phyloP scores from a whole-genome alignment of 495 filamentous ascomycete species.

The Penicillium alfredii region DNA sequence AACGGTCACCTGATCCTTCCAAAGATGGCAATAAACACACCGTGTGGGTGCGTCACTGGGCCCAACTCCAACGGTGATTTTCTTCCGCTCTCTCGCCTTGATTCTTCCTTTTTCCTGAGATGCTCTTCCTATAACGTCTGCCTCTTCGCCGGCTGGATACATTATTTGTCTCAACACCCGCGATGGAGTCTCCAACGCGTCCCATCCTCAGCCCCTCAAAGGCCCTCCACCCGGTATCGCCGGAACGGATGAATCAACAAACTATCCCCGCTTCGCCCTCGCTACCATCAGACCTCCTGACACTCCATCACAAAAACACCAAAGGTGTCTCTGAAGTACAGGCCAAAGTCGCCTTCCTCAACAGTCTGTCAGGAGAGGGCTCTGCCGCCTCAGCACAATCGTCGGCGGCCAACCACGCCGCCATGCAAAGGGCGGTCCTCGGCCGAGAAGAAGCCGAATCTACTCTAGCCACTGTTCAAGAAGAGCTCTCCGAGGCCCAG shows the following conservation, averaged over 20 bases:
- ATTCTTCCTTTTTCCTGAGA: slow-evolving; percentile 13
- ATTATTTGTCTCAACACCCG: slow-evolving; percentile 14
- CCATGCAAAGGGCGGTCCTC: slow-evolving; percentile 71
- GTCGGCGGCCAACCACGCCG: slow-evolving; percentile 52
- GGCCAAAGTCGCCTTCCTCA: slow-evolving; percentile 79
- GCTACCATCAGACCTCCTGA: slow-evolving; percentile 40
- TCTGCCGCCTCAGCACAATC: slow-evolving; percentile 44
- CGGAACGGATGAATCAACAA: slow-evolving; percentile 76
- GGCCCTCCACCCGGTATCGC: slow-evolving; percentile 65
- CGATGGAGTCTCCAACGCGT: slow-evolving; percentile 41
- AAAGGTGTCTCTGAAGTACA: slow-evolving; percentile 66
- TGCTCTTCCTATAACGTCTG: no score
- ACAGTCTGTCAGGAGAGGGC: slow-evolving; percentile 60
- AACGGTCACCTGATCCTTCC: slow-evolving; percentile 33
- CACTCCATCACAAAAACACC: slow-evolving; percentile 34
- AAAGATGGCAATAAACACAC: slow-evolving; percentile 31
- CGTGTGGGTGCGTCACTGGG: slow-evolving; percentile 32
- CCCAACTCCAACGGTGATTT: slow-evolving; percentile 21
- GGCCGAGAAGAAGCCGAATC: slow-evolving; percentile 76
- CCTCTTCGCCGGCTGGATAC: slow-evolving; percentile 3
- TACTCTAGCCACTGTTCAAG: slow-evolving; percentile 50
- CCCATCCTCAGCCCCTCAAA: slow-evolving; percentile 48
- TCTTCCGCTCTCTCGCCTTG: slow-evolving; percentile 11
- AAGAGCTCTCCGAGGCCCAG: slow-evolving; percentile 62
- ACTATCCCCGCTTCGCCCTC: slow-evolving; percentile 49